These are phyloP conservation scores for Rhizophlyctis rosea DNA, from an alignment of 192 early-diverging fungal species.

Conservation along the genomic window DNA sequence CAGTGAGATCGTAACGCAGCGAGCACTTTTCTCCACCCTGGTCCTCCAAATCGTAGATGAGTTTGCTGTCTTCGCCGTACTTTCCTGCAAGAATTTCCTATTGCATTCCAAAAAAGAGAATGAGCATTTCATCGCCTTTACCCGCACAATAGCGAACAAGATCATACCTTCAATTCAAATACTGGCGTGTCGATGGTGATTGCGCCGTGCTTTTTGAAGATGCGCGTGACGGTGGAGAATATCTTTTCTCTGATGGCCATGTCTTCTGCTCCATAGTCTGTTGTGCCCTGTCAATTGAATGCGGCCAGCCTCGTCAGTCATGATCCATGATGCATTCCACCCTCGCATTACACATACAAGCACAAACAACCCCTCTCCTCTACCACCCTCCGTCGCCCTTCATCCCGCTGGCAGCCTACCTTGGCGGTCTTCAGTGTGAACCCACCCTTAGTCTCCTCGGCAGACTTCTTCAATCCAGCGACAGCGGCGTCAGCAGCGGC, in stretches of 20 bases:
- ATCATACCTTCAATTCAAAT: conserved; percentile 77
- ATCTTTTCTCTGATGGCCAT: conserved; percentile 96
- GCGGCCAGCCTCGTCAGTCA: no score
- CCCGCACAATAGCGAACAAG: background rate
- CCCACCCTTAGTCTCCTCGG: conserved; percentile 11
- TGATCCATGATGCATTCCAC: no score
- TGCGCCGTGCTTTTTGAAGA: conserved; percentile 96
- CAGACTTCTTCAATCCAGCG: no score
- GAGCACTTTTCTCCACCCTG: conserved; percentile 97
- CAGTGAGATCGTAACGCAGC: conserved; percentile 94
- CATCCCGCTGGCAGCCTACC: conserved; percentile 12
- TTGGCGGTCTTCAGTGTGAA: conserved; percentile 33
- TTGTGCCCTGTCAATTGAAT: conserved; percentile 75
- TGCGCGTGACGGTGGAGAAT: conserved; percentile 75
- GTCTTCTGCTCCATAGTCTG: conserved; percentile 91
- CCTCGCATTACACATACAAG: no score
- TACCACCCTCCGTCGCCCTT: background rate
- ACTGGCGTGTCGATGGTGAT: conserved; percentile 99
- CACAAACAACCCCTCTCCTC: no score
- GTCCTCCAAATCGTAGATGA: conserved; percentile 96
- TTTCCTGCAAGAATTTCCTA: conserved; percentile 93
- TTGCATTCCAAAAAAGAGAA: background rate
- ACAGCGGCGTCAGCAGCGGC: no score
- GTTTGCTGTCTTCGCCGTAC: conserved; percentile 97
- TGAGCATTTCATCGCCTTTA: background rate